A percentile compares a stretch with the other conserved stretches of the same genome.
Evolutionary conservation across 192 early-diverging fungal genomes (phyloP).

Genomic region (Mycoemilia scoparia): DNA sequence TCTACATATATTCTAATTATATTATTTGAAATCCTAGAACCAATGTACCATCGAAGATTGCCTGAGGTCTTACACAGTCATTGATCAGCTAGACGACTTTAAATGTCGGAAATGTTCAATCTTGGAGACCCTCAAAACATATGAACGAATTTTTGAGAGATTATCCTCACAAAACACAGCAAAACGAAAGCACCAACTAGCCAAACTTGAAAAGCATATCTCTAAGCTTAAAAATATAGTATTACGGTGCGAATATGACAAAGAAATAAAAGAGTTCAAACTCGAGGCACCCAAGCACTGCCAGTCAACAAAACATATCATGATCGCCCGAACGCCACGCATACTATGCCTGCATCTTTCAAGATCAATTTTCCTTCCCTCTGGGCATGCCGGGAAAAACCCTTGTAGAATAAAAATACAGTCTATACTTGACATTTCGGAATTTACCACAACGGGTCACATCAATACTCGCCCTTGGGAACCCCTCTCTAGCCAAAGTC

Average conservation of each 20-base stretch:
- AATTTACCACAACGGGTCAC: constrained; percentile 53
- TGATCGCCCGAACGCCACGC: constrained; percentile 70
- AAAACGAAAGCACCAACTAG: too few species aligned
- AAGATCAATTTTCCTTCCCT: constrained; percentile 57
- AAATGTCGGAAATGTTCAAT: constrained; percentile 46
- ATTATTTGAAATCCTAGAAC: constrained; percentile 10
- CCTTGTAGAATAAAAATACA: constrained; percentile 48
- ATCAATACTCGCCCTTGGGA: constrained; percentile 34
- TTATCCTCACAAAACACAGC: background rate
- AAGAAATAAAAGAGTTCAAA: constrained; percentile 11
- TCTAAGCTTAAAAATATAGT: too few species aligned
- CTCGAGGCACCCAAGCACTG: constrained; percentile 10
- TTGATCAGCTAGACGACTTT: constrained; percentile 47
- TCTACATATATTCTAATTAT: too few species aligned
- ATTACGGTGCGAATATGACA: too few species aligned
- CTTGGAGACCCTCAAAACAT: constrained; percentile 22
- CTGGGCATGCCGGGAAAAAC: constrained; percentile 58
- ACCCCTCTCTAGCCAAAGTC: constrained; percentile 16
- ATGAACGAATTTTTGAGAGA: constrained; percentile 8
- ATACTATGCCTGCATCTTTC: constrained; percentile 74
- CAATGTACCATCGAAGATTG: constrained; percentile 42
- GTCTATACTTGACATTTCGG: constrained; percentile 53
- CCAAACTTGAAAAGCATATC: too few species aligned
- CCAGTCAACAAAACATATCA: constrained; percentile 52
- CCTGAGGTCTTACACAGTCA: constrained; percentile 37